Evolutionary conservation across 805 yeast genomes (phyloP).

Genomic region (Tetrapisispora pingtungensis): DNA sequence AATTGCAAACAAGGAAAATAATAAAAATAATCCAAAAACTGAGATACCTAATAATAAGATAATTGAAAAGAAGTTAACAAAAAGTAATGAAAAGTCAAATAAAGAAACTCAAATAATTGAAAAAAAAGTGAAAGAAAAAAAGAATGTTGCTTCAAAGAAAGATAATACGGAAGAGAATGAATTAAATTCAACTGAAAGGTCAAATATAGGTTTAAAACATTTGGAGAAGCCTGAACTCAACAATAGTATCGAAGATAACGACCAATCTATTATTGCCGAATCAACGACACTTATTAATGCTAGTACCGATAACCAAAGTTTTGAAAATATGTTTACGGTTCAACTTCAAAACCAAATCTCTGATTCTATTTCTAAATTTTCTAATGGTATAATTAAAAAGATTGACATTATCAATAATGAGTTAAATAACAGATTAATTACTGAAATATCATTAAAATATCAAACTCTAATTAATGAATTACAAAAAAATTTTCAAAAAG

Average conservation of each 20-base stretch:
- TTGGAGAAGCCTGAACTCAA: neutral
- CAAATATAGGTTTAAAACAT: neutral
- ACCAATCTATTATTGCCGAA: conserved; percentile 3
- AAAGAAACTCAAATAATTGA: too few species aligned
- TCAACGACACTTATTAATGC: conserved; percentile 7
- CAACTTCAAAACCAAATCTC: conserved; percentile 31
- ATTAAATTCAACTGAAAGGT: neutral
- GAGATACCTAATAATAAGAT: too few species aligned
- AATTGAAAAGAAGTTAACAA: too few species aligned
- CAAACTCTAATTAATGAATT: conserved; percentile 26
- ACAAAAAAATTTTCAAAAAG: conserved; percentile 28
- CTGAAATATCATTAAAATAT: conserved; percentile 30
- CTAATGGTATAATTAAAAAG: conserved; percentile 29
- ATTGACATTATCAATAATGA: conserved; percentile 31
- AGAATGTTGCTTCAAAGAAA: neutral
- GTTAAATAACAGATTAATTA: conserved; percentile 28
- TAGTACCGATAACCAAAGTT: neutral
- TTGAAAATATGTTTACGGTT: conserved; percentile 23
- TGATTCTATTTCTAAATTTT: conserved; percentile 28
- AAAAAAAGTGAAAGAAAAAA: too few species aligned
- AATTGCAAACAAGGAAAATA: too few species aligned
- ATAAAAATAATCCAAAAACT: too few species aligned
- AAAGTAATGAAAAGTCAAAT: too few species aligned
- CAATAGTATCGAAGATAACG: neutral
- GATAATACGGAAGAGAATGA: neutral